Conservation (phyloP, 164 flowering plant species). For the Tetrastigma voinierianum region DNA sequence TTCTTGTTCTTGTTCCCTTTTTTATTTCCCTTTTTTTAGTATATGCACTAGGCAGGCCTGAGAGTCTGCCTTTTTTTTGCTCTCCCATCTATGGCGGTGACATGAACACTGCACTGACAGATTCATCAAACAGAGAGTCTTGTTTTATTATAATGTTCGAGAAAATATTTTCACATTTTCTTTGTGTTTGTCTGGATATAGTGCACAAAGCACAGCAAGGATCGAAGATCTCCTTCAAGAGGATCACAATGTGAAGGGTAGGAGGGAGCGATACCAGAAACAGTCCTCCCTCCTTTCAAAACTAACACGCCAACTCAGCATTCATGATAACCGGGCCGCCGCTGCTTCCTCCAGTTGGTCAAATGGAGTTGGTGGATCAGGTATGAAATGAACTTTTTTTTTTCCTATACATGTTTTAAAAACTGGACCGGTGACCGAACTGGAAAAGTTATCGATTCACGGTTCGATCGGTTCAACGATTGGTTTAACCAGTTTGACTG, state of each 20-base stretch:
- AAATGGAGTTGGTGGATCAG: slow-evolving; percentile 50
- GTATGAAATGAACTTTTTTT: slow-evolving; percentile 38
- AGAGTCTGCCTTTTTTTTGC: too few relatives aligned
- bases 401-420: too few relatives aligned
- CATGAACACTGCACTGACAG: too few relatives aligned
- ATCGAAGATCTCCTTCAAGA: slow-evolving; percentile 91
- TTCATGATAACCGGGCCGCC: slow-evolving; percentile 90
- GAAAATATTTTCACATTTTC: background rate
- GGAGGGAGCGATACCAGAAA: slow-evolving; percentile 79
- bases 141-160: background rate
- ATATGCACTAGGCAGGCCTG: too few relatives aligned
- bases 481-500: too few relatives aligned
- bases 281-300: slow-evolving; percentile 88
- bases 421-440: too few relatives aligned
- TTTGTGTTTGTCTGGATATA: slow-evolving; percentile 12
- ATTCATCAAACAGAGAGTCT: background rate
- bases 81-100: too few relatives aligned
- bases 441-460: too few relatives aligned
- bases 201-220: slow-evolving; percentile 72
- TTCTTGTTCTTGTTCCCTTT: too few relatives aligned
- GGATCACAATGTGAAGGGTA: slow-evolving; percentile 84
- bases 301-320: slow-evolving; percentile 75
- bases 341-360: slow-evolving; percentile 71
- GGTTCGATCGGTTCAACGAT: too few relatives aligned
- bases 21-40: too few relatives aligned